These are phyloP conservation scores for Lachancea quebecensis DNA, from an alignment of 805 yeast species.

Conservation along the genomic window DNA sequence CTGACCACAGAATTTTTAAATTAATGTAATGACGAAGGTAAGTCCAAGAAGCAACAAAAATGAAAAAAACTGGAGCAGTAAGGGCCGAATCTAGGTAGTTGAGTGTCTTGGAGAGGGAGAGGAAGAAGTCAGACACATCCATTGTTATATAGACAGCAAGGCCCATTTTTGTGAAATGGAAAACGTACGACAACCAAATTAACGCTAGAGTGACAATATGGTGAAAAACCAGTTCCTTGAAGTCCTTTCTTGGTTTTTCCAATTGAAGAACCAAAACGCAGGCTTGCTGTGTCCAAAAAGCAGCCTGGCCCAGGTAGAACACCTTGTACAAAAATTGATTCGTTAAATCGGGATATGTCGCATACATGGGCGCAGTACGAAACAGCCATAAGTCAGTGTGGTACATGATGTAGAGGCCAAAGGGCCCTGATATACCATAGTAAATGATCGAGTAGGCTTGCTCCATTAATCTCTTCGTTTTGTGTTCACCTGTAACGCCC, in stretches of 20 bases:
- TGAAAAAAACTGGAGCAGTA: constrained; percentile 57
- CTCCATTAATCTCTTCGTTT: constrained; percentile 80
- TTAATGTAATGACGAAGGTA: constrained; percentile 86
- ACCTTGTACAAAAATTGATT: constrained; percentile 65
- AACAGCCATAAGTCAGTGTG: constrained; percentile 83
- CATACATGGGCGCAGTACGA: constrained; percentile 75
- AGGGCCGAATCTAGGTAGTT: constrained; percentile 70
- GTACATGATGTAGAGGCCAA: constrained; percentile 85
- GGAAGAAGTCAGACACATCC: constrained; percentile 91
- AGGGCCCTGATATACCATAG: constrained; percentile 73
- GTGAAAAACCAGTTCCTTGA: constrained; percentile 82
- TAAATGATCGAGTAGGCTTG: constrained; percentile 82
- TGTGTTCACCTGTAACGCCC: constrained; percentile 35
- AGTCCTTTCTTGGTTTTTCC: constrained; percentile 94
- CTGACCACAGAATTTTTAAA: constrained; percentile 72
- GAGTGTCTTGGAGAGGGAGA: constrained; percentile 76
- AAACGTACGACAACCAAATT: constrained; percentile 80
- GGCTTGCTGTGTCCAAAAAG: constrained; percentile 97
- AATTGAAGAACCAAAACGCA: constrained; percentile 73
- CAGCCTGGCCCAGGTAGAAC: constrained; percentile 86
- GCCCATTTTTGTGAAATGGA: constrained; percentile 97
- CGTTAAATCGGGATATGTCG: constrained; percentile 72
- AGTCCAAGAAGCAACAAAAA: constrained; percentile 71
- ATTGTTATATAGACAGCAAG: constrained; percentile 83
- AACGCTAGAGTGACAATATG: constrained; percentile 86